Evolutionary conservation across 2,329 filamentous ascomycete genomes (phyloP).

Genomic region (Helotiales sp.): DNA sequence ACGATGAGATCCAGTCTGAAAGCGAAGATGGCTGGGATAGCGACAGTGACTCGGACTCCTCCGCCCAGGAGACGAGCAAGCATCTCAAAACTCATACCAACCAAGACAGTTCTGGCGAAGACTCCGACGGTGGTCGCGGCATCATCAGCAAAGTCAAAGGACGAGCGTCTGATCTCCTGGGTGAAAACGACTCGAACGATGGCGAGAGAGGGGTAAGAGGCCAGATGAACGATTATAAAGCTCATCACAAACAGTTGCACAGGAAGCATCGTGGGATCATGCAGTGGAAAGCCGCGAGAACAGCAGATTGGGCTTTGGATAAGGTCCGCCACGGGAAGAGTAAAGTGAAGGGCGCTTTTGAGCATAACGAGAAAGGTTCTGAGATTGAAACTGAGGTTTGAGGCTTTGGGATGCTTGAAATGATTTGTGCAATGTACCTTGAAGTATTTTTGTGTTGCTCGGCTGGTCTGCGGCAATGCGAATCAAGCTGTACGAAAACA

Average conservation of each 20-base stretch:
- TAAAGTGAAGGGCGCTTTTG: slow-evolving; percentile 53
- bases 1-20: slow-evolving; percentile 54
- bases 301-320: slow-evolving; percentile 62
- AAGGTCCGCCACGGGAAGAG: slow-evolving; percentile 58
- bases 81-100: slow-evolving; percentile 33
- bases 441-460: background rate
- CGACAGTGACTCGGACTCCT: slow-evolving; percentile 7
- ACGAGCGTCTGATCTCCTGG: slow-evolving; percentile 39
- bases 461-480: background rate
- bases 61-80: slow-evolving; percentile 1
- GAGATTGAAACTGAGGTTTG: slow-evolving; percentile 74
- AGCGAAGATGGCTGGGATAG: slow-evolving; percentile 9
- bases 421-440: background rate
- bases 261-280: slow-evolving; percentile 71
- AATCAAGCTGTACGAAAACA: too few relatives aligned
- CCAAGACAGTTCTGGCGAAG: slow-evolving; percentile 18
- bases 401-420: background rate
- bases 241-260: slow-evolving; percentile 63
- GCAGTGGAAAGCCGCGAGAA: slow-evolving; percentile 67
- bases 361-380: slow-evolving; percentile 61
- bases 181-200: slow-evolving; percentile 49
- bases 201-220: slow-evolving; percentile 53
- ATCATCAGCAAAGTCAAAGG: slow-evolving; percentile 30
- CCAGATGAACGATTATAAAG: slow-evolving; percentile 64
- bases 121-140: slow-evolving; percentile 16